phyloP scores from a whole-genome alignment of 345 rosid species.

The Melaleuca alternifolia region DNA sequence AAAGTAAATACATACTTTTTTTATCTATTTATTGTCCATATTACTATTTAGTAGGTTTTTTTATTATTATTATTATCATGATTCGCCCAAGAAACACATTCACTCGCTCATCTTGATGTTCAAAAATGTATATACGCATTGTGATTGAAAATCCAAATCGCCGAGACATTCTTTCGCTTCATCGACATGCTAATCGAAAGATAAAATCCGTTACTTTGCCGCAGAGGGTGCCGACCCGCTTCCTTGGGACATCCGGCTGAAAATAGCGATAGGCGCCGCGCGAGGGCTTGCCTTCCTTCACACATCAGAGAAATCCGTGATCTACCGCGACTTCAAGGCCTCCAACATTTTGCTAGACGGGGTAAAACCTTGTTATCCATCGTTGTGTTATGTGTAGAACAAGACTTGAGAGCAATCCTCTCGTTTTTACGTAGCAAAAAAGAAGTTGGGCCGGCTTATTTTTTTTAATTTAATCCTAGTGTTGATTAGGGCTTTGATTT shows the following conservation, averaged over 20 bases:
- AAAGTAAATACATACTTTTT: constrained; percentile 20
- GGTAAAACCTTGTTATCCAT: constrained; percentile 19
- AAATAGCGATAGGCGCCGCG: constrained; percentile 75
- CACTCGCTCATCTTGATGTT: too few relatives aligned
- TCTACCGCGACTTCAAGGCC: constrained; percentile 80
- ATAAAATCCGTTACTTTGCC: neutral
- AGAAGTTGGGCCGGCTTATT: neutral
- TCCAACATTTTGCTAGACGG: constrained; percentile 73
- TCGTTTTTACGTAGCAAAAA: too few relatives aligned
- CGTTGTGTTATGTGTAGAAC: neutral
- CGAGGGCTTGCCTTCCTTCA: constrained; percentile 66
- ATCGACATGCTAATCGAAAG: neutral
- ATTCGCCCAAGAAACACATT: neutral
- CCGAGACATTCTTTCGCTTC: neutral
- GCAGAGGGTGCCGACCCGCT: constrained; percentile 56
- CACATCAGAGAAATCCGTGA: constrained; percentile 68
- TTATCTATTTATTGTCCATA: neutral
- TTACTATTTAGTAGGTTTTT: neutral
- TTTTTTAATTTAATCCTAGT: neutral
- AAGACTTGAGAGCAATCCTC: neutral
- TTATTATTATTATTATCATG: neutral
- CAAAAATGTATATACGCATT: neutral
- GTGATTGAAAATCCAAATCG: neutral
- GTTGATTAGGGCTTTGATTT: neutral
- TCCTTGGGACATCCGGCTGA: constrained; percentile 49